phyloP scores from a whole-genome alignment of 108 stramenopile species.

The Chaetoceros muelleri region DNA sequence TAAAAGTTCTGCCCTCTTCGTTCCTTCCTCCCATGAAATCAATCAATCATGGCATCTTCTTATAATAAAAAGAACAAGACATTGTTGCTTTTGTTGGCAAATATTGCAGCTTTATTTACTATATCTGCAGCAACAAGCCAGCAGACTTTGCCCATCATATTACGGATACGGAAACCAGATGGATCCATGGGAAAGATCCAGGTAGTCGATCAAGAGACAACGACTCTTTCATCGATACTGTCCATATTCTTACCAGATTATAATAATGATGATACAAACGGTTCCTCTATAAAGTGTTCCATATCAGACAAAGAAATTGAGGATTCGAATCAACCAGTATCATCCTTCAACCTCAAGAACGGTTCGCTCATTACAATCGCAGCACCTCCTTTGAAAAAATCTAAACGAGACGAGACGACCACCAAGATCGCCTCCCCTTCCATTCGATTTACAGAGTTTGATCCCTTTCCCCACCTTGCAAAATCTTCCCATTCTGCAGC shows the following conservation, averaged over 20 bases:
- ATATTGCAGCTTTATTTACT: too few species aligned
- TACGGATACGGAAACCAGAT: slow-evolving; percentile 9
- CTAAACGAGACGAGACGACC: slow-evolving; percentile 8
- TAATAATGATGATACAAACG: background rate
- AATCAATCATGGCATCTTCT: too few species aligned
- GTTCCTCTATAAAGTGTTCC: background rate
- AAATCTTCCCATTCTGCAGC: slow-evolving; percentile 50
- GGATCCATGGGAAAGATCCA: slow-evolving; percentile 38
- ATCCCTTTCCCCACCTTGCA: slow-evolving; percentile 78
- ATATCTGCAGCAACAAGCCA: too few species aligned
- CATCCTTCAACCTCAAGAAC: slow-evolving; percentile 37
- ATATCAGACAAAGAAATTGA: background rate
- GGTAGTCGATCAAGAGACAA: slow-evolving; percentile 14
- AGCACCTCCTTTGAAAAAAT: slow-evolving; percentile 7
- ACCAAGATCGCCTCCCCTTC: background rate
- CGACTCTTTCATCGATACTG: slow-evolving; percentile 21
- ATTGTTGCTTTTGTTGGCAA: too few species aligned
- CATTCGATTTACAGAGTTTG: slow-evolving; percentile 18
- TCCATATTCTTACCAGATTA: slow-evolving; percentile 3
- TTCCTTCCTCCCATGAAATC: too few species aligned
- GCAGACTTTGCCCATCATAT: too few species aligned
- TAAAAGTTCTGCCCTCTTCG: too few species aligned
- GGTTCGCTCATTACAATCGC: slow-evolving; percentile 59
- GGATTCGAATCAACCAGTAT: slow-evolving; percentile 8
- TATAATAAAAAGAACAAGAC: too few species aligned